A percentile compares a stretch with the other conserved stretches of the same genome.
These are phyloP conservation scores for Xylaria longipes DNA, from an alignment of 495 filamentous ascomycete species.

Conservation along the genomic window DNA sequence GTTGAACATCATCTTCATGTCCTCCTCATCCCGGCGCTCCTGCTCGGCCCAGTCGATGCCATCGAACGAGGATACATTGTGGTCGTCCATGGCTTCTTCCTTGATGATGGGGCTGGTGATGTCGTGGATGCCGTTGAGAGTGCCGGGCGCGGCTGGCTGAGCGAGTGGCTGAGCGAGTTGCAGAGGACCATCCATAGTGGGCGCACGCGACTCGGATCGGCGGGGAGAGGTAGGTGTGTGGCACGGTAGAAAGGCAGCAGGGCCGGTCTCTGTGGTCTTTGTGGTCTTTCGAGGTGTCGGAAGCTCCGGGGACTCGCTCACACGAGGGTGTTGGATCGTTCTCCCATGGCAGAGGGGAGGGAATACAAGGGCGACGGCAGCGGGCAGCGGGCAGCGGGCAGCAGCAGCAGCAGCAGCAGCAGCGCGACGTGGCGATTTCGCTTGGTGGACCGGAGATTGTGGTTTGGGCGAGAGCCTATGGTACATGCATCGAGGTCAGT, in stretches of 20 bases:
- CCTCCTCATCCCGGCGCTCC: conserved; percentile 35
- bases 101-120: conserved; percentile 29
- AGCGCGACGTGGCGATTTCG: background rate
- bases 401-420: background rate
- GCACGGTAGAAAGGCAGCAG: background rate
- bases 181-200: conserved; percentile 20
- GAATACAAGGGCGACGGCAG: background rate
- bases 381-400: background rate
- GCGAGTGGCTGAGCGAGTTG: conserved; percentile 14
- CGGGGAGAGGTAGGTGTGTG: background rate
- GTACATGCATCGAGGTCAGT: background rate
- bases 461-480: background rate
- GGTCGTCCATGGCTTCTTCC: conserved; percentile 38
- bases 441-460: background rate
- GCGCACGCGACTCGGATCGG: background rate
- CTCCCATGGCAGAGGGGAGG: conserved; percentile 16
- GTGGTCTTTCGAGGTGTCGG: background rate
- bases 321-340: conserved; percentile 12
- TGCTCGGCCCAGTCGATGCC: conserved; percentile 41
- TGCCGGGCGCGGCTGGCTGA: conserved; percentile 13
- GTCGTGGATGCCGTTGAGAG: conserved; percentile 8
- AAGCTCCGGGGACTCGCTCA: conserved; percentile 19
- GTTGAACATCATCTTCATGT: conserved; percentile 35
- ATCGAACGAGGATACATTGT: conserved; percentile 29
- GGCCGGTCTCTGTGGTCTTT: background rate